These are phyloP conservation scores for Pleurotus eryngii DNA, from an alignment of 768 basidiomycete genomes.

Conservation along the genomic window DNA sequence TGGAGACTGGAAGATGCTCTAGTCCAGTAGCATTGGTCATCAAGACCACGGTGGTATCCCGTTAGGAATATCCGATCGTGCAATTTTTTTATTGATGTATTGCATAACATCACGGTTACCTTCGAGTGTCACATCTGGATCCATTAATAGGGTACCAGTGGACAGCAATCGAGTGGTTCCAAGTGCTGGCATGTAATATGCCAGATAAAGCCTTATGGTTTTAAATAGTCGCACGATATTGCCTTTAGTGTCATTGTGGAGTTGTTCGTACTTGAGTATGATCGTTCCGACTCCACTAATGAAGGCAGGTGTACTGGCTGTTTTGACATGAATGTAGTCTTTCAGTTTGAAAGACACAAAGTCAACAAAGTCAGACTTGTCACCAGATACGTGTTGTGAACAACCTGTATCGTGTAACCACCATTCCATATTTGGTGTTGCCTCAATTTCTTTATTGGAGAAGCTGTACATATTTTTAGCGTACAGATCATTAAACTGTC, in stretches of 20 bases:
- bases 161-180: neutral
- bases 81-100: neutral
- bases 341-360: neutral
- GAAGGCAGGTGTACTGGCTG: neutral
- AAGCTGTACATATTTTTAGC: too few relatives aligned
- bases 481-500: too few relatives aligned
- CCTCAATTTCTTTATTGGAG: too few relatives aligned
- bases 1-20: neutral
- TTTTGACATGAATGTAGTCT: neutral
- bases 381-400: conserved; percentile 13
- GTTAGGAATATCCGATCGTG: neutral
- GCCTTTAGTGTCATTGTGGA: neutral
- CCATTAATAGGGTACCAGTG: neutral
- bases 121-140: neutral
- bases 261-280: neutral
- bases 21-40: neutral
- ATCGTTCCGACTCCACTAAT: neutral
- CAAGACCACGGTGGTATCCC: neutral
- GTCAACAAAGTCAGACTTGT: neutral
- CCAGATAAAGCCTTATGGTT: neutral
- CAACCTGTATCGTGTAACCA: neutral
- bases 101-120: neutral
- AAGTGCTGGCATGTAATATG: neutral
- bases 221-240: neutral
- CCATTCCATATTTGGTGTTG: neutral